Base-by-base conservation (phyloP, 164 flowering plant genomes). In the Cinnamomum micranthum region DNA sequence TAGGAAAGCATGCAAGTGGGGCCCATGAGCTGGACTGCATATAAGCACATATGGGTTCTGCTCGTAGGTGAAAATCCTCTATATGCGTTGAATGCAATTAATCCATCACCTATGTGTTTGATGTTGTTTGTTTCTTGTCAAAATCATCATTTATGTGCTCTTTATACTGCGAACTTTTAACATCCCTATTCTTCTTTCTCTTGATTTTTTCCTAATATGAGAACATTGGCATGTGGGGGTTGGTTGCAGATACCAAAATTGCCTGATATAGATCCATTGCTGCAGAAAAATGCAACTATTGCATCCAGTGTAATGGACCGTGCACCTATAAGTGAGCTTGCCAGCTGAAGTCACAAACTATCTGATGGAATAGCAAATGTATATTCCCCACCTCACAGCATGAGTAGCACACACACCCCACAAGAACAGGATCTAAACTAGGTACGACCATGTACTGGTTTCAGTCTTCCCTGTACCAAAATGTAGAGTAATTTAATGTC, bases 301-400 rank as follows among this genome's bases (percentile, higher is more conserved):
- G 98, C 97, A 70, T 85, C 92, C 7, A 79, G 86, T 71, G 86
- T 91, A 50, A 93, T 93, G 98, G 98, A 93, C 76, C 93, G 99
- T 2, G 88, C 95, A 14, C 99, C 98, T 71, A 87, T 95, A 69
- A 95, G 97, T 74, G 99, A 93, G 79, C 85, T 95, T 66, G 90
- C 90, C 47, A 96, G 98, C 64, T 95, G 81, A 88, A 78, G 69
- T 15, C 10, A 31, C 69, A 6, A 22, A n/a, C 66, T 17, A 66
- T 31, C 27, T 27, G 2, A 27, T 66, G 69, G 28, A 27, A 13
- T 31, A 9, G 7, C 69, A 19, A 31, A 12, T 27, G 33, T 27
- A 28, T 19, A 14, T 31, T 7, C 47, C 47, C 11, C 47, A 41
- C 11, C 11, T 41, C 35, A 31, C 35, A 31, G 35, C 35, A 31